These are phyloP conservation scores for Pseudogymnoascus destructans DNA, from an alignment of 2,329 filamentous ascomycete species.

Conservation along the genomic window DNA sequence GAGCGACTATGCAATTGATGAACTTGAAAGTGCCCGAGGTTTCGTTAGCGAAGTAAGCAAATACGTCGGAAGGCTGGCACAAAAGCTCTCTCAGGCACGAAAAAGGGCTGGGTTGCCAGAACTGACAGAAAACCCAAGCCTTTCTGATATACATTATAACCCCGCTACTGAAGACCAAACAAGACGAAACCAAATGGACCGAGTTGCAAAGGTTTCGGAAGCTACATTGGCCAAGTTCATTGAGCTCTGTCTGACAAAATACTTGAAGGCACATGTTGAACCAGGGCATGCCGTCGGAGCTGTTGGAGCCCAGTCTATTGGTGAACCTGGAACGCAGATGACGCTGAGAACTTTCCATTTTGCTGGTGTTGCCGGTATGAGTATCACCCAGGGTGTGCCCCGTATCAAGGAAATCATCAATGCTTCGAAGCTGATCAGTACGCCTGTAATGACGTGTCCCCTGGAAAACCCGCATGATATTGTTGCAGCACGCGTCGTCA, in stretches of 20 bases:
- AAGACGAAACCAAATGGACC: conserved; percentile 36
- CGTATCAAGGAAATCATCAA: conserved; percentile 99
- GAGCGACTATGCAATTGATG: conserved; percentile 57
- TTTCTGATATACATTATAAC: conserved; percentile 22
- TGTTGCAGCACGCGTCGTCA: conserved; percentile 75
- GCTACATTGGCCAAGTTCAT: conserved; percentile 66
- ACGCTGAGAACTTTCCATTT: conserved; percentile 99
- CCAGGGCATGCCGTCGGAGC: conserved; percentile 93
- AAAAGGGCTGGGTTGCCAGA: conserved; percentile 38
- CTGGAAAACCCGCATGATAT: conserved; percentile 64
- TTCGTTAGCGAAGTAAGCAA: conserved; percentile 69
- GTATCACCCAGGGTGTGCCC: conserved; percentile 96
- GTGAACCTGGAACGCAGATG: conserved; percentile 98
- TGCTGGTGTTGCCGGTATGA: conserved; percentile 98
- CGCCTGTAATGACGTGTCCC: conserved; percentile 81
- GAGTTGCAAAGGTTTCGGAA: conserved; percentile 72
- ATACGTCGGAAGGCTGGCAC: conserved; percentile 53
- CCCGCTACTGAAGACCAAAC: conserved; percentile 21
- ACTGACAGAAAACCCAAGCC: conserved; percentile 27
- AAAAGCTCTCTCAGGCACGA: conserved; percentile 44
- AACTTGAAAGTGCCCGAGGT: conserved; percentile 67
- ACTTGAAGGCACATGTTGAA: conserved; percentile 80
- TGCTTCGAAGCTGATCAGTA: conserved; percentile 85
- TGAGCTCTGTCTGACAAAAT: conserved; percentile 71
- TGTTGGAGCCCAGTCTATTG: conserved; percentile 93